Conservation (phyloP, 225 moss, liverwort and hornwort genomes). For the Marchantia polymorpha region DNA sequence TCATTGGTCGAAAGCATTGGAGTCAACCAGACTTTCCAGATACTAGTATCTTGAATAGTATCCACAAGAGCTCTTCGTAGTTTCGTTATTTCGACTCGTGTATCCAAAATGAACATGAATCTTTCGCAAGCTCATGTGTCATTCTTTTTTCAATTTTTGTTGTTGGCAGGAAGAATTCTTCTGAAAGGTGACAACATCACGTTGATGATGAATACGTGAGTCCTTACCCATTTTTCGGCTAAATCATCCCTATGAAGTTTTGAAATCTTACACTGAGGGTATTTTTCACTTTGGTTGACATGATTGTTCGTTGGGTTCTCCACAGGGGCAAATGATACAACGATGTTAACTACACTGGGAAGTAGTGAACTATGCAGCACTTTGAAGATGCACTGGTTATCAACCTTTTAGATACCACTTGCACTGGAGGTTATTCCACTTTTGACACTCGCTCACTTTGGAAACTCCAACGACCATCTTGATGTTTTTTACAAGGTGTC, state of each 20-base stretch:
- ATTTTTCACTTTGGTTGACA: too few species aligned
- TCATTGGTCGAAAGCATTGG: too few species aligned
- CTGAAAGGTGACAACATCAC: slow-evolving; percentile 58
- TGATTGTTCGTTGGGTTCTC: not conserved
- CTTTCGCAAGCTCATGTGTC: not conserved
- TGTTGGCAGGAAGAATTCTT: slow-evolving; percentile 46
- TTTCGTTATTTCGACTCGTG: not conserved
- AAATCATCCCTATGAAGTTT: not conserved
- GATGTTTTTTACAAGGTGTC: not conserved
- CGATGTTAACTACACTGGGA: not conserved
- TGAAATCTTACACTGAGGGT: not conserved
- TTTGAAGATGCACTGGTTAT: not conserved
- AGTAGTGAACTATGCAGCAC: not conserved
- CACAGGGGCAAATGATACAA: slow-evolving; percentile 14
- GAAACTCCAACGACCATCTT: not conserved
- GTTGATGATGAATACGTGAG: slow-evolving; percentile 61
- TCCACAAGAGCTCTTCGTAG: not conserved
- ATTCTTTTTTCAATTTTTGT: not conserved
- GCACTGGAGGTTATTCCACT: not conserved
- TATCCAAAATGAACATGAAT: not conserved
- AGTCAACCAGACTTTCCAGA: too few species aligned
- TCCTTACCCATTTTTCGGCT: not conserved
- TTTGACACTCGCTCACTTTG: not conserved
- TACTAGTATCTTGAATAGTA: too few species aligned
- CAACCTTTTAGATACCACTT: not conserved